These are phyloP conservation scores for Xylariaceae sp. DNA, from an alignment of 2,329 filamentous ascomycete species.

Conservation along the genomic window DNA sequence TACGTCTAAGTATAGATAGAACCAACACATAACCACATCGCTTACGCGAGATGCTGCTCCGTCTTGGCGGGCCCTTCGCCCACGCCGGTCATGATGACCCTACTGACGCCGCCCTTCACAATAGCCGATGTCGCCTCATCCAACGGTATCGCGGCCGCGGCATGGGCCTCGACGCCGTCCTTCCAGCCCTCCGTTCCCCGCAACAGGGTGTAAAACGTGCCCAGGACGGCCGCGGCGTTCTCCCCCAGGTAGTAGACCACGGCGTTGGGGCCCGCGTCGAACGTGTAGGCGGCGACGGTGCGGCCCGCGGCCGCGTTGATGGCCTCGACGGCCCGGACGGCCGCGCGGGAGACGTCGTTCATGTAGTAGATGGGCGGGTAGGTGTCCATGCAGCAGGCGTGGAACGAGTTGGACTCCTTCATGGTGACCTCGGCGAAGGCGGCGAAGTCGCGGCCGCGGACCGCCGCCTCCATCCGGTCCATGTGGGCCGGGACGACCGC, in stretches of 20 bases:
- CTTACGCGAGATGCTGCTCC: constrained; percentile 73
- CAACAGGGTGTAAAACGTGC: constrained; percentile 73
- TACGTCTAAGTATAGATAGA: neutral
- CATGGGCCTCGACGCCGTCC: constrained; percentile 54
- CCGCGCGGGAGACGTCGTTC: constrained; percentile 88
- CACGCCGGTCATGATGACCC: constrained; percentile 89
- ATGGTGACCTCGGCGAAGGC: constrained; percentile 89
- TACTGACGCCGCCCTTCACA: constrained; percentile 78
- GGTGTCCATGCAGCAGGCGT: constrained; percentile 91
- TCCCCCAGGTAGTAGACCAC: constrained; percentile 93
- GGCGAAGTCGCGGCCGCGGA: constrained; percentile 78
- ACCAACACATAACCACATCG: constrained; percentile 31
- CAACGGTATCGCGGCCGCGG: constrained; percentile 56
- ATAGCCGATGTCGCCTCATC: constrained; percentile 66
- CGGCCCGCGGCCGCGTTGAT: constrained; percentile 82
- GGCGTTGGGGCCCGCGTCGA: constrained; percentile 95
- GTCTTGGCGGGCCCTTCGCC: constrained; percentile 86
- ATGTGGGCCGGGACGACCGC: constrained; percentile 82
- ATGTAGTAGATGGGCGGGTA: constrained; percentile 98
- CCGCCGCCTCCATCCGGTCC: constrained; percentile 81
- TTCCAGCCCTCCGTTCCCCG: constrained; percentile 72
- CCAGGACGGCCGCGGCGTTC: constrained; percentile 72
- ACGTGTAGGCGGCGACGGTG: constrained; percentile 90
- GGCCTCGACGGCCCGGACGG: constrained; percentile 84
- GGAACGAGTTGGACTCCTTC: constrained; percentile 96